Evolutionary conservation across 441 rosid genomes (phyloP).

Genomic region (Populus hybrid): DNA sequence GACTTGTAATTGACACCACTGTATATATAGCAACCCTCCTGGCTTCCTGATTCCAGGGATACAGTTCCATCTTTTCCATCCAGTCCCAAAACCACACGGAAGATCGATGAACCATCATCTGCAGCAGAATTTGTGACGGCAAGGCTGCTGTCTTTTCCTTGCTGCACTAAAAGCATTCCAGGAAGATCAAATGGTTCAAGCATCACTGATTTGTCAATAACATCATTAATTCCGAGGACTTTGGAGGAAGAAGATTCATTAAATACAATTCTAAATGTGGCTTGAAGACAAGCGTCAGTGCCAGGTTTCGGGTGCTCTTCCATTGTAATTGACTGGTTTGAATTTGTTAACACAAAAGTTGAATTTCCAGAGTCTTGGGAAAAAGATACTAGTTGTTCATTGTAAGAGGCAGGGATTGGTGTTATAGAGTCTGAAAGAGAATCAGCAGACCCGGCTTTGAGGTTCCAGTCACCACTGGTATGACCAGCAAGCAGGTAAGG

Average conservation of each 20-base stretch:
- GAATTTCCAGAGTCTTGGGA: constrained; percentile 48
- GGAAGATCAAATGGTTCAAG: constrained; percentile 83
- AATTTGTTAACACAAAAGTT: constrained; percentile 52
- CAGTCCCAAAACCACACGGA: constrained; percentile 60
- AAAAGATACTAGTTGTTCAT: constrained; percentile 52
- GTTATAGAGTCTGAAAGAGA: constrained; percentile 54
- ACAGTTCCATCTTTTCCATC: constrained; percentile 56
- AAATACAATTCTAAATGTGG: constrained; percentile 59
- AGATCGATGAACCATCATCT: constrained; percentile 31
- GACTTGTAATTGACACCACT: constrained; percentile 34
- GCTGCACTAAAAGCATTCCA: constrained; percentile 55
- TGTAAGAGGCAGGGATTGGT: constrained; percentile 51
- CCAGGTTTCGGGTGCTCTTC: constrained; percentile 45
- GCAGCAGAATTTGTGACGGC: constrained; percentile 30
- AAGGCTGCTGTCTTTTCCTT: constrained; percentile 34
- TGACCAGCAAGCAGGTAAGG: constrained; percentile 79
- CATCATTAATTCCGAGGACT: constrained; percentile 15
- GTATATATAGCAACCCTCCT: constrained; percentile 56
- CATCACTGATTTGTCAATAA: constrained; percentile 50
- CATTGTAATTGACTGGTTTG: constrained; percentile 67
- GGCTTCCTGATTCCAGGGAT: constrained; percentile 51
- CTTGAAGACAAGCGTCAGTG: constrained; percentile 49
- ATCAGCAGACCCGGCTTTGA: constrained; percentile 37
- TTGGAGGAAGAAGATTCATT: constrained; percentile 16
- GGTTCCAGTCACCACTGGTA: constrained; percentile 64